A percentile compares a stretch with the other conserved stretches of the same genome.
These are phyloP conservation scores for Cyberlindnera xylosilytica DNA, from an alignment of 805 yeast genomes.

Conservation along the genomic window DNA sequence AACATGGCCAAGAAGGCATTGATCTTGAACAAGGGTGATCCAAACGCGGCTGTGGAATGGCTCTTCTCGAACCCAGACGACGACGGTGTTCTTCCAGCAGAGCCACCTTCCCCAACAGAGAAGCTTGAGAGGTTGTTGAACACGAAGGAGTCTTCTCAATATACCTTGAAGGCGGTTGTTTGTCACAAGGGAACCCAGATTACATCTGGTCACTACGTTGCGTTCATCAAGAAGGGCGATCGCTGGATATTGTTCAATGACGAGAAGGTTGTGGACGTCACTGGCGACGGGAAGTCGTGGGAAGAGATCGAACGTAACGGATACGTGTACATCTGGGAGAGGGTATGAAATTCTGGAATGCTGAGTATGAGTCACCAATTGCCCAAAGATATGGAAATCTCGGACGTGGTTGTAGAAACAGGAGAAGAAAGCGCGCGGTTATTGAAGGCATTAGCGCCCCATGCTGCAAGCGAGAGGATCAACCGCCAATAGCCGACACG, in stretches of 20 bases:
- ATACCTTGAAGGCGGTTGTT: constrained; percentile 56
- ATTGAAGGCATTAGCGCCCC: too few relatives aligned
- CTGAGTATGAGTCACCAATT: too few relatives aligned
- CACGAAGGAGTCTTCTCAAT: constrained; percentile 26
- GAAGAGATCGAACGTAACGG: constrained; percentile 40
- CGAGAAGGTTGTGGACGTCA: constrained; percentile 72
- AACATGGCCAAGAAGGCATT: constrained; percentile 74
- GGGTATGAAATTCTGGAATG: not conserved
- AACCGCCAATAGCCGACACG: too few relatives aligned
- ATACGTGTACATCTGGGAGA: constrained; percentile 40
- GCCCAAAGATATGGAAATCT: too few relatives aligned
- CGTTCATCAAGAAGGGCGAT: constrained; percentile 51
- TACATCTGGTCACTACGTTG: constrained; percentile 89
- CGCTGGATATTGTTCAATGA: constrained; percentile 80
- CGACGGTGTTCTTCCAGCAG: constrained; percentile 50
- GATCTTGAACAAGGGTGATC: constrained; percentile 50
- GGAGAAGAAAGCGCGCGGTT: too few relatives aligned
- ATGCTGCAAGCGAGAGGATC: too few relatives aligned
- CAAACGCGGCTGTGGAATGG: constrained; percentile 88
- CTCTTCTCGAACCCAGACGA: constrained; percentile 79
- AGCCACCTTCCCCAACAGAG: constrained; percentile 9
- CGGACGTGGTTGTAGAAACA: too few relatives aligned
- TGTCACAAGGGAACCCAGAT: constrained; percentile 87
- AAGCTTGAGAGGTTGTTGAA: constrained; percentile 7
- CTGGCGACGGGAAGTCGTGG: constrained; percentile 31